Evolutionary conservation across 2,329 filamentous ascomycete genomes (phyloP), one percentile per base, ranked within the genome.

Genomic region (Sarocladiaceae sp.): DNA sequence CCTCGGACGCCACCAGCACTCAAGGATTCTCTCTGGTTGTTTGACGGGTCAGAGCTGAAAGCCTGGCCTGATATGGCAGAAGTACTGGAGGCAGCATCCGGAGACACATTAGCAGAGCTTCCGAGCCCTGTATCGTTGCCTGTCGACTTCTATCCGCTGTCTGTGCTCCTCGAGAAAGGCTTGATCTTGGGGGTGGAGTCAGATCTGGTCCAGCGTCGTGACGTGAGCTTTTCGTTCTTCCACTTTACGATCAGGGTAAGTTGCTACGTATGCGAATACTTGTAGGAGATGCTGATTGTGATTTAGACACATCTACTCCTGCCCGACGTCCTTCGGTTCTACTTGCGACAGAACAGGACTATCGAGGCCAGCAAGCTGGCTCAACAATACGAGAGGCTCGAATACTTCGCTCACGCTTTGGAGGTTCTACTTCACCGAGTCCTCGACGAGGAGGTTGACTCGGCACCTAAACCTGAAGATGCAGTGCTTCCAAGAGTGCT

Each of bases 91-190:
- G 83, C 84, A 16, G 80, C 82, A 19, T 79, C 82, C 6, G 69
- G 73, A 29, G 83, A 87, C 49, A 65, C 27, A 16, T 19, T 78
- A 19, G 72, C 74, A 11, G 87, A 94, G 43, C 63, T 94, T 3
- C 84, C 87, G 2, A 73, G 78, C 7, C 79, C 87, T 2, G 82
- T 95, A 10, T 78, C 83, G 19, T 80, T 97, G 45, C 77, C 85
- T 0, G 72, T 95, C n/a, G 93, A 98, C 62, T 98, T 97, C 62
- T 97, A 97, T 57, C 93, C 93, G 1, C 68, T 97, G 12, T 95
- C 90, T 1, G 79, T 91, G 3, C 68, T 96, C 4, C 69, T 95
- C n/a, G 83, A 82, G 47, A 96, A 96, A 61, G 91, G 88, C 1
- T 88, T 97, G 47, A 72, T 96, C 2, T 73, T 97, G 42, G 93